Conservation (phyloP, 208 protist genomes). For the Leishmania lainsoni region DNA sequence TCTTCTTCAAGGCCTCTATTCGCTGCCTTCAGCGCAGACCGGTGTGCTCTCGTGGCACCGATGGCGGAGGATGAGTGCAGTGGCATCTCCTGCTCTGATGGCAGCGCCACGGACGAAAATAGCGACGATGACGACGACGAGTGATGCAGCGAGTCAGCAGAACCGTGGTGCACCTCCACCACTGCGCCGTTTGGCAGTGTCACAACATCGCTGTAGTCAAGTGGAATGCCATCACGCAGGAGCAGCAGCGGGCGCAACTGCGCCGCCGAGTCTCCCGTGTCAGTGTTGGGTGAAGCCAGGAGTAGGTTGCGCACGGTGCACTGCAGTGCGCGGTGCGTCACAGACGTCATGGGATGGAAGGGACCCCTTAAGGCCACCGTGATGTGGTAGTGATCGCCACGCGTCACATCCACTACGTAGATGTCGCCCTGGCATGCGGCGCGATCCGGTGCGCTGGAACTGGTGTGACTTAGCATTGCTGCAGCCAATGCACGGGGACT, state of each 20-base stretch:
- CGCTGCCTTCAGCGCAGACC: background rate
- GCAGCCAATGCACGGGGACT: background rate
- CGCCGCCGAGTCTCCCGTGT: background rate
- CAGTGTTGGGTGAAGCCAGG: background rate
- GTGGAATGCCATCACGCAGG: slow-evolving; percentile 20
- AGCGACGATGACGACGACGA: background rate
- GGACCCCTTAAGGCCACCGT: slow-evolving; percentile 17
- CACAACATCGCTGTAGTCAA: slow-evolving; percentile 19
- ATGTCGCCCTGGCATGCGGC: slow-evolving; percentile 13
- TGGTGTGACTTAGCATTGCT: background rate
- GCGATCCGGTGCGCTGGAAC: background rate
- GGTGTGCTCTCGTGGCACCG: background rate
- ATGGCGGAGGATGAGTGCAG: slow-evolving; percentile 4
- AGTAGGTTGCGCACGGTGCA: slow-evolving; percentile 18
- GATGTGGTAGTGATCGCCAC: slow-evolving; percentile 23
- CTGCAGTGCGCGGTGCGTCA: slow-evolving; percentile 25
- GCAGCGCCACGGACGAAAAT: background rate
- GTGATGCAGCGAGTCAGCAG: background rate
- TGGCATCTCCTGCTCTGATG: slow-evolving; percentile 22
- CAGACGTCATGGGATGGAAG: slow-evolving; percentile 13
- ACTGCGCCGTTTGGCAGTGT: slow-evolving; percentile 24
- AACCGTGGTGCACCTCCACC: slow-evolving; percentile 15
- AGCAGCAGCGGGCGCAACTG: slow-evolving; percentile 15
- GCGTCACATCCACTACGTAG: slow-evolving; percentile 15
- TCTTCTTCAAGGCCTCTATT: background rate